Evolutionary conservation across 176 grass and related monocot genomes (phyloP).

Genomic region (Sorghum bicolor): DNA sequence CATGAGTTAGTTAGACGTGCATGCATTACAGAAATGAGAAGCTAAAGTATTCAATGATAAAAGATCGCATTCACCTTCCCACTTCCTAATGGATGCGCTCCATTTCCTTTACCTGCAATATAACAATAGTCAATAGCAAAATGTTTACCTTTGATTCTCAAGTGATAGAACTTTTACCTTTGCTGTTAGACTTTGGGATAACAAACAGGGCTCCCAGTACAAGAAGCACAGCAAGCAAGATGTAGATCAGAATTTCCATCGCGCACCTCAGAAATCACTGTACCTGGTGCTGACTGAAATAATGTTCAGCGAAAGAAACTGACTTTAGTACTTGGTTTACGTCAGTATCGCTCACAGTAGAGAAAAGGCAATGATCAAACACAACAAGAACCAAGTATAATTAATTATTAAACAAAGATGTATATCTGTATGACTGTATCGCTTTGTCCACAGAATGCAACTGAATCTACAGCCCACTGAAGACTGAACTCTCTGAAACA

Average conservation of each 20-base stretch:
- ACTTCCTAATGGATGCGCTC: neutral
- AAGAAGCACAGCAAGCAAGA: constrained; percentile 45
- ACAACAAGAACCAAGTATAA: neutral
- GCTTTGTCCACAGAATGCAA: no score
- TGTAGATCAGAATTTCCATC: constrained; percentile 55
- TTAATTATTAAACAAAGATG: neutral
- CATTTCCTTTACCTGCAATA: constrained; percentile 46
- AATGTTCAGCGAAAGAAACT: neutral
- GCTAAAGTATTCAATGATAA: neutral
- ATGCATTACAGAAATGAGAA: neutral
- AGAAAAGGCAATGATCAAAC: neutral
- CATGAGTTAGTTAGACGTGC: neutral
- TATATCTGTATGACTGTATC: neutral
- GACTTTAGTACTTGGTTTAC: neutral
- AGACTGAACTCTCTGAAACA: neutral
- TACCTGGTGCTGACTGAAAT: neutral
- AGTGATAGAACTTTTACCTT: constrained; percentile 40
- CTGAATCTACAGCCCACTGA: neutral
- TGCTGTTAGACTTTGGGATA: constrained; percentile 54
- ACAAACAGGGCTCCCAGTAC: constrained; percentile 53
- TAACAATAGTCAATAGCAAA: neutral
- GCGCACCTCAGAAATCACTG: constrained; percentile 1
- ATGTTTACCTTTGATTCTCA: neutral
- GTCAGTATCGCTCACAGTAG: neutral
- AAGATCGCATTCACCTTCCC: constrained; percentile 29